Percentiles rank a stretch among this genome's conserved stretches.
Evolutionary conservation across 2,329 filamentous ascomycete species (phyloP).

Genomic region (Scorias spongiosa): DNA sequence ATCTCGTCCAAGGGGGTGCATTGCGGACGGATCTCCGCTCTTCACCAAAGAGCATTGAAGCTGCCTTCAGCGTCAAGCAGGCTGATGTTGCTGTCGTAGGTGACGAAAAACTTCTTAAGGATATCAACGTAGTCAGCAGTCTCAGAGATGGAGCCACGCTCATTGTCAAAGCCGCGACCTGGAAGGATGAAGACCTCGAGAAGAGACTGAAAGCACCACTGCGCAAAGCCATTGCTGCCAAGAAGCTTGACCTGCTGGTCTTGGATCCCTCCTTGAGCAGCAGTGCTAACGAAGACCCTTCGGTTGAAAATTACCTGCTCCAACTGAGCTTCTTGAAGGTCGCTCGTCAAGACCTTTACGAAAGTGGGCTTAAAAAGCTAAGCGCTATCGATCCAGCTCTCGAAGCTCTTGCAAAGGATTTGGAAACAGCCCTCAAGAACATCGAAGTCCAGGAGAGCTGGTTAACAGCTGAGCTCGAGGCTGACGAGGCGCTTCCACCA

Average conservation of each 20-base stretch:
- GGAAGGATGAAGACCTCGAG: slow-evolving; percentile 80
- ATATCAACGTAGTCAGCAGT: slow-evolving; percentile 57
- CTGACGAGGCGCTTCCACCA: slow-evolving; percentile 36
- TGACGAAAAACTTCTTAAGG: slow-evolving; percentile 62
- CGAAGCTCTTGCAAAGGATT: slow-evolving; percentile 42
- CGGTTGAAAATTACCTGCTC: slow-evolving; percentile 49
- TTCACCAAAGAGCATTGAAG: slow-evolving; percentile 69
- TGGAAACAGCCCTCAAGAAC: slow-evolving; percentile 55
- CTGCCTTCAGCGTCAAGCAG: slow-evolving; percentile 63
- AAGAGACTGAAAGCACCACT: slow-evolving; percentile 62
- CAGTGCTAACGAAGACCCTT: slow-evolving; percentile 49
- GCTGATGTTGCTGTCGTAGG: slow-evolving; percentile 70
- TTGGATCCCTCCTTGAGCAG: slow-evolving; percentile 57
- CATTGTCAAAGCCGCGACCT: slow-evolving; percentile 58
- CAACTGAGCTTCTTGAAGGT: slow-evolving; percentile 75
- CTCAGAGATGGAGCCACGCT: slow-evolving; percentile 58
- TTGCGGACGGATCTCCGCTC: slow-evolving; percentile 73
- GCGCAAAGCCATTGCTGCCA: slow-evolving; percentile 55
- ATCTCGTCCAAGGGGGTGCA: slow-evolving; percentile 56
- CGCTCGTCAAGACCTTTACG: slow-evolving; percentile 50
- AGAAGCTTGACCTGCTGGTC: slow-evolving; percentile 56
- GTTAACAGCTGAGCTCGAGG: slow-evolving; percentile 53
- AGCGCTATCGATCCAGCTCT: slow-evolving; percentile 45
- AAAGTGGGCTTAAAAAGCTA: slow-evolving; percentile 51
- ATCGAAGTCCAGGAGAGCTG: slow-evolving; percentile 68